Conservation (phyloP, 1,284 basidiomycete species). For the Trametes hirsuta region DNA sequence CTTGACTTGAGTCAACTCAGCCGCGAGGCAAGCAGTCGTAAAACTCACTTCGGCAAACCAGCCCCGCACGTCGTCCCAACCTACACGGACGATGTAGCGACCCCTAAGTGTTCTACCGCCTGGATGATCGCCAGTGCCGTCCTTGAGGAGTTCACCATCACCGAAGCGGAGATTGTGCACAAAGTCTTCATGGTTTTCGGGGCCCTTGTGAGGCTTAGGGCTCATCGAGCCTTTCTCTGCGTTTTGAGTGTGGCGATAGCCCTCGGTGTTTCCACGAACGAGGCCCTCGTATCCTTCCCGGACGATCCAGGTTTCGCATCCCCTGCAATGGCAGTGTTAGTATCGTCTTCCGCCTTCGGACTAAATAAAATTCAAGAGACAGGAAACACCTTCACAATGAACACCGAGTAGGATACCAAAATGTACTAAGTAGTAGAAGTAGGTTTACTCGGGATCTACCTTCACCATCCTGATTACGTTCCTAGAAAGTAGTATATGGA, state of each 20-base stretch:
- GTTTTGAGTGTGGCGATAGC: slow-evolving; percentile 21
- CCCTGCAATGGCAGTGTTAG: slow-evolving; percentile 50
- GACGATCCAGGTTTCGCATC: slow-evolving; percentile 91
- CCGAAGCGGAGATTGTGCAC: slow-evolving; percentile 83
- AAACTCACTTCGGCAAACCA: slow-evolving; percentile 85
- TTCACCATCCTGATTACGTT: too few relatives aligned
- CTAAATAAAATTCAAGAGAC: too few relatives aligned
- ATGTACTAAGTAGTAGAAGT: too few relatives aligned
- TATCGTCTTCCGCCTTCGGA: not conserved
- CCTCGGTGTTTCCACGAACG: slow-evolving; percentile 67
- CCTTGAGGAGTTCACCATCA: slow-evolving; percentile 86
- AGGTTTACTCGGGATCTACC: too few relatives aligned
- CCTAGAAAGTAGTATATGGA: slow-evolving; percentile 17
- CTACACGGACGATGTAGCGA: slow-evolving; percentile 93
- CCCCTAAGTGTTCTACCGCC: slow-evolving; percentile 81
- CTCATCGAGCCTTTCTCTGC: slow-evolving; percentile 27
- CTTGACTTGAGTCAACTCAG: slow-evolving; percentile 6
- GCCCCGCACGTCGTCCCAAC: slow-evolving; percentile 97
- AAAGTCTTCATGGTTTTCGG: slow-evolving; percentile 43
- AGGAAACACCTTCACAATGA: too few relatives aligned
- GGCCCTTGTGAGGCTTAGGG: slow-evolving; percentile 26
- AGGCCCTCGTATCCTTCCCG: slow-evolving; percentile 98
- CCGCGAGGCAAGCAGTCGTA: not conserved
- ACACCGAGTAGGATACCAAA: too few relatives aligned
- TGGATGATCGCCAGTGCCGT: slow-evolving; percentile 86